Base-by-base conservation (phyloP, 805 yeast genomes). In the Ogataea glucozyma region DNA sequence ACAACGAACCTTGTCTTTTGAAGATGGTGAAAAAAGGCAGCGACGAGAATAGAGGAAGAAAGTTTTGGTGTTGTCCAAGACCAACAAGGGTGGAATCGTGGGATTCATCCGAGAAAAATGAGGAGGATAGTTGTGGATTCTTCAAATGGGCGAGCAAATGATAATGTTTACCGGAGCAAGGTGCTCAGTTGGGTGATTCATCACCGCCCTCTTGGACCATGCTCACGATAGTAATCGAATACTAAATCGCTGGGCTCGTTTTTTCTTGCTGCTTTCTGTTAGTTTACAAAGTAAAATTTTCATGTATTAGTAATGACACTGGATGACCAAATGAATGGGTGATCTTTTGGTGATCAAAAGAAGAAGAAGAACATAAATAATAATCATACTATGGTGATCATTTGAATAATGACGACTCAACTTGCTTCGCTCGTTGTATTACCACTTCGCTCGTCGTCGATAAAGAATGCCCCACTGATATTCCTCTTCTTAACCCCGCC, bases 401-500 rank as follows among this genome's bases (percentile, higher is more conserved):
- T 22, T 10, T 7, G 10, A 22, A 7, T 22, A 10, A 22, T 22
- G 7, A 22, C 10, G 24, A 6, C 24, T 22, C 24, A 10, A 22
- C 24, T 22, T 22, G 24, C 24, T 22, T 22, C 24, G 10, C 9
- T 22, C 10, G 24, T 22, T 7, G 24, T 22, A 10, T 10, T 7
- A 10, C 10, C 24, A 10, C 24, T 22, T 26, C 30, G 36, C 18
- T 19, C 36, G 26, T 30, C 33, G n/a, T 69, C 71, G 10, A 84
- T 58, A 51, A 83, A 75, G 55, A 76, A 85, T 0, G 85, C 71
- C 31, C 62, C 71, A 0, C 76, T 69, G 4, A 79, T 64, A 10
- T 75, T 57, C 53, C 78, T 83, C 67, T 83, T 88, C 65, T 88
- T 88, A 5, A 78, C 65, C 1, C 78, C 75, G 4, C 85, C 65